Conservation (phyloP, 495 filamentous ascomycete genomes). For the Acidomyces sp. region DNA sequence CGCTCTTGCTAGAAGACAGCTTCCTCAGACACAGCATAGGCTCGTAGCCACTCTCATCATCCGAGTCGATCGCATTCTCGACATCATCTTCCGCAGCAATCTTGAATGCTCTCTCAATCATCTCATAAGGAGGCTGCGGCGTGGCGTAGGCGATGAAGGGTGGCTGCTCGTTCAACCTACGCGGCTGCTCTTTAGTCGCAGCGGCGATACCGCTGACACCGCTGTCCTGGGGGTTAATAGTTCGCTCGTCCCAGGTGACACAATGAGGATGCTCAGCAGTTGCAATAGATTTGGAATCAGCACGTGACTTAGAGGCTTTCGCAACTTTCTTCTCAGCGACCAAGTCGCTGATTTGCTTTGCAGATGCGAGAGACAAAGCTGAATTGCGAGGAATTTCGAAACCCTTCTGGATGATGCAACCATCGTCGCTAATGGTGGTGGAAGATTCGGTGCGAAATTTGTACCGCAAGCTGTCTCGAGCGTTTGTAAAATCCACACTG, state of each 20-base stretch:
- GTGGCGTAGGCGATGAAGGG: too few relatives aligned
- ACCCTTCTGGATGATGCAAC: conserved; percentile 8
- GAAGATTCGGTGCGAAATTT: not conserved
- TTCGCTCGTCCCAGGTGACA: conserved; percentile 1
- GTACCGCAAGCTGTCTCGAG: not conserved
- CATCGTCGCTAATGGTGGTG: not conserved
- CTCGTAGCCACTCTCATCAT: conserved; percentile 1
- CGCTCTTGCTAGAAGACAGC: not conserved
- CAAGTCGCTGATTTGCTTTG: too few relatives aligned
- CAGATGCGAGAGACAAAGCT: too few relatives aligned
- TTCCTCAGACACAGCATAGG: conserved; percentile 1
- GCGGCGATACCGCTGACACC: not conserved
- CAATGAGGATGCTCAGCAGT: too few relatives aligned
- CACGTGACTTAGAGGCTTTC: conserved; percentile 1
- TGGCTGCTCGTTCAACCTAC: too few relatives aligned
- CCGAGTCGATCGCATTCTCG: conserved; percentile 8
- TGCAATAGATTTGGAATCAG: too few relatives aligned
- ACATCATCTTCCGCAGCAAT: conserved; percentile 6
- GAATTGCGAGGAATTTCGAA: too few relatives aligned
- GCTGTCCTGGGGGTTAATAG: not conserved
- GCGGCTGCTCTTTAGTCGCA: not conserved
- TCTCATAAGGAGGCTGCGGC: too few relatives aligned
- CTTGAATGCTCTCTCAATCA: too few relatives aligned
- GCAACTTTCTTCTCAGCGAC: too few relatives aligned
- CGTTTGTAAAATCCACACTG: not conserved